Conservation (phyloP, 768 basidiomycete genomes). For the Dentipellis sp. region DNA sequence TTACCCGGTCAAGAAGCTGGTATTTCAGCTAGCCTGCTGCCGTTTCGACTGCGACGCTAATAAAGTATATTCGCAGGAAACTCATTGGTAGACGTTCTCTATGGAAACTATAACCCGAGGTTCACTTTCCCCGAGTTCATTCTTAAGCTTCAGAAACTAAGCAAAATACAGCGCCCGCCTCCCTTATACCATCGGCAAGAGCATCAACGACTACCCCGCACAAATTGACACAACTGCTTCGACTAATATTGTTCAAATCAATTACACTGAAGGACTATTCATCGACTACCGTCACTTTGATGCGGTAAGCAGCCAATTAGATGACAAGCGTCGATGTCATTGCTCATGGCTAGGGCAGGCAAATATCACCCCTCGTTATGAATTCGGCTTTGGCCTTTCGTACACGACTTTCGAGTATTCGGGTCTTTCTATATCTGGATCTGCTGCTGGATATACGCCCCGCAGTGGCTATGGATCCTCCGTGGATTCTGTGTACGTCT, state of each 20-base stretch:
- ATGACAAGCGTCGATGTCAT: neutral
- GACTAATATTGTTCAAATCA: conserved; percentile 12
- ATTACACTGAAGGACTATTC: conserved; percentile 16
- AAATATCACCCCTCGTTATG: conserved; percentile 71
- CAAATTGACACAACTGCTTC: conserved; percentile 15
- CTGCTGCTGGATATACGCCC: conserved; percentile 30
- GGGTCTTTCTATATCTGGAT: conserved; percentile 27
- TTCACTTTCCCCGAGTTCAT: neutral
- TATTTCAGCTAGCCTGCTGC: neutral
- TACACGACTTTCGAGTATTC: conserved; percentile 79
- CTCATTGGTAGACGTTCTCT: conserved; percentile 67
- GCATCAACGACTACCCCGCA: conserved; percentile 39
- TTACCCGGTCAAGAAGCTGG: conserved; percentile 55
- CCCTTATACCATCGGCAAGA: conserved; percentile 66
- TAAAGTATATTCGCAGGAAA: conserved; percentile 23
- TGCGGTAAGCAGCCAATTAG: conserved; percentile 2
- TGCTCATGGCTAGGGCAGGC: conserved; percentile 25
- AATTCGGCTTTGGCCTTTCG: conserved; percentile 85
- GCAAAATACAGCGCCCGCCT: conserved; percentile 32
- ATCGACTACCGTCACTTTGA: conserved; percentile 33
- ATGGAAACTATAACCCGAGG: conserved; percentile 62
- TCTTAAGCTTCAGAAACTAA: neutral
- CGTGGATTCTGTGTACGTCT: conserved; percentile 38
- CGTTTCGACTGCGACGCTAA: neutral
- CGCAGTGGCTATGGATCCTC: conserved; percentile 40